A percentile compares a stretch with the other conserved stretches of the same genome.
Evolutionary conservation across 2,329 filamentous ascomycete species (phyloP).

Genomic region (Phaeophleospora eucalypticola): DNA sequence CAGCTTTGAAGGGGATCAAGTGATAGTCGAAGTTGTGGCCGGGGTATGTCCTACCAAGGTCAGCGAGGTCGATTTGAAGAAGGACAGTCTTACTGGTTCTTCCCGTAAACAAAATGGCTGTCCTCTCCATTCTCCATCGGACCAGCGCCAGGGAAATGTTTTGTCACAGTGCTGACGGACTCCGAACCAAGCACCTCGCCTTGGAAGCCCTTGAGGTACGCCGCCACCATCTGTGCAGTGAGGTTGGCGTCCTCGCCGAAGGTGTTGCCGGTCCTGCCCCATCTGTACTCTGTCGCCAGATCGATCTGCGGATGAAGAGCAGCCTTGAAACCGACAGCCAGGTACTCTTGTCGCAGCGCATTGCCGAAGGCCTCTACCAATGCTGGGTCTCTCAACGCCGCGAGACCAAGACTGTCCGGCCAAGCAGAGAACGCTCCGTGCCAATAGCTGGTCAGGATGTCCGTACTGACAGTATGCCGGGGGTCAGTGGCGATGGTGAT

Average conservation of each 20-base stretch:
- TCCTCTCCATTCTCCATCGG: conserved; percentile 50
- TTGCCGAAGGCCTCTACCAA: conserved; percentile 48
- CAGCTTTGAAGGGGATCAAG: conserved; percentile 49
- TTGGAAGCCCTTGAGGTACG: conserved; percentile 49
- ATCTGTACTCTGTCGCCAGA: conserved; percentile 49
- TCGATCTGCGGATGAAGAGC: conserved; percentile 52
- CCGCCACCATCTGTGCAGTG: conserved; percentile 26
- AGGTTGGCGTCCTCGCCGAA: conserved; percentile 49
- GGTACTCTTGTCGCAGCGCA: conserved; percentile 47
- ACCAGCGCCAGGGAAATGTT: conserved; percentile 53
- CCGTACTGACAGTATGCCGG: conserved; percentile 44
- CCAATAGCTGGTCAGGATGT: conserved; percentile 41
- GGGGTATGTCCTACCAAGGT: conserved; percentile 25
- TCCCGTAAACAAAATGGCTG: conserved; percentile 51
- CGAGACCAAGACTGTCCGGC: conserved; percentile 51
- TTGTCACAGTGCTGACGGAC: conserved; percentile 49
- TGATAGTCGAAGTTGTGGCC: conserved; percentile 50
- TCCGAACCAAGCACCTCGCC: conserved; percentile 41
- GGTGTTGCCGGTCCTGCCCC: conserved; percentile 45
- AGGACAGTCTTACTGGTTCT: conserved; percentile 32
- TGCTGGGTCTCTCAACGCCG: conserved; percentile 44
- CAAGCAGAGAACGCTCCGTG: conserved; percentile 48
- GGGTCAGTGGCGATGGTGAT: conserved; percentile 49
- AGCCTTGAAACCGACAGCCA: conserved; percentile 41
- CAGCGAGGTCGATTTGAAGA: neutral